Evolutionary conservation across 495 filamentous ascomycete species (phyloP).

Genomic region (Glutinoglossum americanum): DNA sequence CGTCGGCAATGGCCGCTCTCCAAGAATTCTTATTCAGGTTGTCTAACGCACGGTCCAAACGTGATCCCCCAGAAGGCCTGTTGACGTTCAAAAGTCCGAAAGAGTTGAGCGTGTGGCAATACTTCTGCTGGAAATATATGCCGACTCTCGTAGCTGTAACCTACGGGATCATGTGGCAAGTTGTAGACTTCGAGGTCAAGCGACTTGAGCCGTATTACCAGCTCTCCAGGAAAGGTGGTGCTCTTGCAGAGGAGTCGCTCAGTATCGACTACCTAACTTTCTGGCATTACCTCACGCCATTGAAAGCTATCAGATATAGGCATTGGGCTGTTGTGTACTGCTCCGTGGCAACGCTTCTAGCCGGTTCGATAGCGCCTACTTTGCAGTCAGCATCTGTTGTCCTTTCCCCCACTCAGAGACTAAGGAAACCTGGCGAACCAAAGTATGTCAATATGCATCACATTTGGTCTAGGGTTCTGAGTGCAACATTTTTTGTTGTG

Average conservation of each 20-base stretch:
- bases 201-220: slow-evolving; percentile 58
- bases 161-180: slow-evolving; percentile 56
- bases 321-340: slow-evolving; percentile 47
- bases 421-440: slow-evolving; percentile 6
- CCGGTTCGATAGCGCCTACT: slow-evolving; percentile 39
- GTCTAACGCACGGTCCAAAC: not conserved
- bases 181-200: slow-evolving; percentile 52
- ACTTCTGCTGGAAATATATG: slow-evolving; percentile 52
- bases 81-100: slow-evolving; percentile 29
- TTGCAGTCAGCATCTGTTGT: slow-evolving; percentile 35
- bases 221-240: slow-evolving; percentile 37
- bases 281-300: slow-evolving; percentile 37
- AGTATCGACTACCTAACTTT: slow-evolving; percentile 53
- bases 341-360: slow-evolving; percentile 36
- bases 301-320: slow-evolving; percentile 32
- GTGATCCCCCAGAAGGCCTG: slow-evolving; percentile 14
- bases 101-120: slow-evolving; percentile 28
- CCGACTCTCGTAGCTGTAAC: slow-evolving; percentile 44
- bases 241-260: slow-evolving; percentile 41
- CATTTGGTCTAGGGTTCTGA: slow-evolving; percentile 39
- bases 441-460: slow-evolving; percentile 29
- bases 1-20: slow-evolving; percentile 28
- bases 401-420: slow-evolving; percentile 22
- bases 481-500: slow-evolving; percentile 24
- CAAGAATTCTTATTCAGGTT: slow-evolving; percentile 39